Percentiles rank a stretch among this genome's conserved stretches.
phyloP scores from a whole-genome alignment of 1,284 basidiomycete genomes.

The Fereydounia khargensis region DNA sequence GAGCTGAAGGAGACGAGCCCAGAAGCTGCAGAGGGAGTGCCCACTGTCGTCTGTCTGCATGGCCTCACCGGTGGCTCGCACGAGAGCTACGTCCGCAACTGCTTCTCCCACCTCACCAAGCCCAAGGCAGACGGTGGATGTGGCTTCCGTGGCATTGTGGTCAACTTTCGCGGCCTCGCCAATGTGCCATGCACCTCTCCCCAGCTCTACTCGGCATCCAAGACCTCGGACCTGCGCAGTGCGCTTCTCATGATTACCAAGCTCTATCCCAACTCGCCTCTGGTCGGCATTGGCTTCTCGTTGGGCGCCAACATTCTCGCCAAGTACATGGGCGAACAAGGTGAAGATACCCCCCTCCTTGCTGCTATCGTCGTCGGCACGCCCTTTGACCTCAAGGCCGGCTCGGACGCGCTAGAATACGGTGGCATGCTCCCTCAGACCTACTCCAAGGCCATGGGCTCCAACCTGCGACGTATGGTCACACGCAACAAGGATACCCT shows the following conservation, averaged over 20 bases:
- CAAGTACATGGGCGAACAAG: slow-evolving; percentile 86
- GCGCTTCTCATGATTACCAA: slow-evolving; percentile 75
- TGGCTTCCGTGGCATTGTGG: slow-evolving; percentile 65
- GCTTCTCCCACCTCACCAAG: slow-evolving; percentile 41
- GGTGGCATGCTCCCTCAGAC: slow-evolving; percentile 65
- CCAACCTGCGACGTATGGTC: slow-evolving; percentile 65
- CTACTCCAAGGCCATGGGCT: slow-evolving; percentile 80
- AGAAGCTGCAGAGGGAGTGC: slow-evolving; percentile 13
- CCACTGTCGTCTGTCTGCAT: slow-evolving; percentile 50
- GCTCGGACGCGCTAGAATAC: slow-evolving; percentile 63
- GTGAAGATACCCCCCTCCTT: slow-evolving; percentile 69
- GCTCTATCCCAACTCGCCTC: slow-evolving; percentile 73
- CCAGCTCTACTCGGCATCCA: slow-evolving; percentile 75
- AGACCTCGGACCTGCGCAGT: slow-evolving; percentile 81
- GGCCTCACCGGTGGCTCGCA: slow-evolving; percentile 54
- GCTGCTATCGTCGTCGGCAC: slow-evolving; percentile 72
- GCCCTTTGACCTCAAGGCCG: slow-evolving; percentile 71
- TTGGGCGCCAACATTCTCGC: slow-evolving; percentile 89
- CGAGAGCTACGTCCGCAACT: slow-evolving; percentile 53
- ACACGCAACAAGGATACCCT: slow-evolving; percentile 37
- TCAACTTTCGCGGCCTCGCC: slow-evolving; percentile 81
- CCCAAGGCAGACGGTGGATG: slow-evolving; percentile 31
- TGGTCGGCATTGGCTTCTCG: slow-evolving; percentile 87
- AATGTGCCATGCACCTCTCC: slow-evolving; percentile 70
- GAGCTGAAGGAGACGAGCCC: slow-evolving; percentile 10